Base-by-base conservation (phyloP, 2,329 filamentous ascomycete genomes). In the Cladophialophora immunda region DNA sequence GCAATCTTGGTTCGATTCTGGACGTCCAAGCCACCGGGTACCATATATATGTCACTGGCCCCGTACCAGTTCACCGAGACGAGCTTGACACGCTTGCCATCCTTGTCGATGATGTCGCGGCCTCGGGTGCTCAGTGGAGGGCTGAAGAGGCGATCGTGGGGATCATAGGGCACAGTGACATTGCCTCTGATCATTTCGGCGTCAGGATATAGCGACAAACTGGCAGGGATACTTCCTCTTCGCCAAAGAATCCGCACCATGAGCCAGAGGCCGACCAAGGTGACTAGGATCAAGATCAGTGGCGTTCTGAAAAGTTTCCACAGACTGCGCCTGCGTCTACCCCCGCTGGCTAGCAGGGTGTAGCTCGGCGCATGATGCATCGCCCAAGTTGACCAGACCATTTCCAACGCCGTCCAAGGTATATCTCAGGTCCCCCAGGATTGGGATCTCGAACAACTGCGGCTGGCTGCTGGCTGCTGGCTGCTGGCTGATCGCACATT, bases 31-130 rank as follows among this genome's bases (percentile, higher is more conserved):
- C 89, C 89, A 38, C 87, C 86, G 0, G 87, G 83, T 11, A 91
- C 83, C 72, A 89, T 90, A 62, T 87, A 81, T 78, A 89, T 85
- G 73, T 91, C 89, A 74, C 87, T 90, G 2, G 85, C 89, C 36
- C 89, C 89, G 75, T 91, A 91, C 89, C 89, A 91, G 78, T 91
- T 91, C 73, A 90, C 81, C 22, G 86, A 88, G 19, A 86, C 79
- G 7, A 92, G 81, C 78, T 88, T 89, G 77, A 88, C 87, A 32
- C 87, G 83, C 32, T 82, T 81, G 45, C 84, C 86, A 1, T 79
- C 73, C 8, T 81, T 78, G 77, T 91, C 89, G 61, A 90, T 82
- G 30, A 91, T 82, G 69, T 89, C 75, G 52, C 89, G 84, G 5
- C 89, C 89, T 30, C 78, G 76, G 1, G 89, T 88, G 58, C 82